Conservation (phyloP, 257 asterid species). For the Solanum pinnatisectum region DNA sequence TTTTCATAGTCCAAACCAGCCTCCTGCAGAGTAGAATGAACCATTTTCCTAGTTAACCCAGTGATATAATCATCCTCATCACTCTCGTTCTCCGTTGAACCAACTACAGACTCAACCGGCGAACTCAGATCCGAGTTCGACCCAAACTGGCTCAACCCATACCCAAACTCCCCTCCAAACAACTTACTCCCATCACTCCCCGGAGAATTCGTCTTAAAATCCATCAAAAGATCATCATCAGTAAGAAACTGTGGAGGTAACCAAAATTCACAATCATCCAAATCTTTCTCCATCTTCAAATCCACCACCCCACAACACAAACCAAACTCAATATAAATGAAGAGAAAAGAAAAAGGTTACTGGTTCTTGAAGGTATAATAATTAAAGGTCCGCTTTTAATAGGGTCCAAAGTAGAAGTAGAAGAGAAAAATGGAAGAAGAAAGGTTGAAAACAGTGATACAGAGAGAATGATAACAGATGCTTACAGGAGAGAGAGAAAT, state of each 20-base stretch:
- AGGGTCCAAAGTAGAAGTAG: not conserved
- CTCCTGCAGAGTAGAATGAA: conserved; percentile 23
- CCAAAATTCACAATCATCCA: conserved; percentile 28
- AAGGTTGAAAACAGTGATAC: not conserved
- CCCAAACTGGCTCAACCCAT: conserved; percentile 10
- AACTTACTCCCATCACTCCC: not conserved
- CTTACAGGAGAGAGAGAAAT: not conserved
- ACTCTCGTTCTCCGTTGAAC: conserved; percentile 56
- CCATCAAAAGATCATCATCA: conserved; percentile 16
- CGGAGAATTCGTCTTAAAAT: not conserved
- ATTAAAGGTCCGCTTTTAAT: not conserved
- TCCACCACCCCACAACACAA: not conserved
- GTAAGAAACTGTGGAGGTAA: conserved; percentile 35
- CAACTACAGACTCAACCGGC: conserved; percentile 46
- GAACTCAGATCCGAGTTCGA: conserved; percentile 53
- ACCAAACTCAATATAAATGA: not conserved
- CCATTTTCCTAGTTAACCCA: conserved; percentile 33
- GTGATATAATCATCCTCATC: conserved; percentile 61
- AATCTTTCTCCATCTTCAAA: conserved; percentile 16
- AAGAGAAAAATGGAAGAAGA: not conserved
- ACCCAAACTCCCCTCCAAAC: not conserved
- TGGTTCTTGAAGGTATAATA: not conserved
- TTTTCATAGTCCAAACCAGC: not conserved
- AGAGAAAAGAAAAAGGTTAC: not conserved
- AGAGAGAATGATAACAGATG: not conserved